phyloP scores from a whole-genome alignment of 1,284 basidiomycete species.

The Ustilago nuda region DNA sequence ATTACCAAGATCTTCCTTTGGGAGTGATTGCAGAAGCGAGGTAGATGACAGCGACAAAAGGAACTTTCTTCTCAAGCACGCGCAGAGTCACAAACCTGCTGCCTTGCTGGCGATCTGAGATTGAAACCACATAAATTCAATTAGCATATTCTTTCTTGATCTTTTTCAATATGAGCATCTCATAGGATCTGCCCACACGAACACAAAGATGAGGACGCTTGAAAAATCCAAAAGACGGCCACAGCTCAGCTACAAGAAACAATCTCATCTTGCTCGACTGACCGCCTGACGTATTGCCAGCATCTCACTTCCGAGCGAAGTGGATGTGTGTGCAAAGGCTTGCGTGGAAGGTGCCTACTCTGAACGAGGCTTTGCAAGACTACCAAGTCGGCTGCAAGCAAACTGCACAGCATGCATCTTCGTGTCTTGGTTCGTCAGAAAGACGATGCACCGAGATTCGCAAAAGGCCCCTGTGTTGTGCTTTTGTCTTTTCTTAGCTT shows the following conservation, averaged over 20 bases:
- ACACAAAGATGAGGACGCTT: background rate
- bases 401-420: slow-evolving; percentile 26
- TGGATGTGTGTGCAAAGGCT: background rate
- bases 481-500: background rate
- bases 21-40: slow-evolving; percentile 5
- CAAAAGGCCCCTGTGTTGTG: slow-evolving; percentile 1
- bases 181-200: background rate
- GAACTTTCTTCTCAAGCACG: slow-evolving; percentile 11
- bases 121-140: background rate
- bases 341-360: background rate
- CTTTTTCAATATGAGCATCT: no score
- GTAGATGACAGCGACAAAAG: slow-evolving; percentile 6
- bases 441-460: background rate
- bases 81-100: background rate
- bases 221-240: background rate
- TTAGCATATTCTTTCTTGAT: background rate
- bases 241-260: background rate
- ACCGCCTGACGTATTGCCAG: no score
- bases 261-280: no score
- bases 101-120: slow-evolving; percentile 6
- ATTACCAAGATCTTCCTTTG: background rate
- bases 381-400: slow-evolving; percentile 20
- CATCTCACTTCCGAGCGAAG: no score
- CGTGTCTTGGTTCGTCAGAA: background rate
- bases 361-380: background rate